Conservation (phyloP, 164 flowering plant genomes). For the Chimonanthus salicifolius region DNA sequence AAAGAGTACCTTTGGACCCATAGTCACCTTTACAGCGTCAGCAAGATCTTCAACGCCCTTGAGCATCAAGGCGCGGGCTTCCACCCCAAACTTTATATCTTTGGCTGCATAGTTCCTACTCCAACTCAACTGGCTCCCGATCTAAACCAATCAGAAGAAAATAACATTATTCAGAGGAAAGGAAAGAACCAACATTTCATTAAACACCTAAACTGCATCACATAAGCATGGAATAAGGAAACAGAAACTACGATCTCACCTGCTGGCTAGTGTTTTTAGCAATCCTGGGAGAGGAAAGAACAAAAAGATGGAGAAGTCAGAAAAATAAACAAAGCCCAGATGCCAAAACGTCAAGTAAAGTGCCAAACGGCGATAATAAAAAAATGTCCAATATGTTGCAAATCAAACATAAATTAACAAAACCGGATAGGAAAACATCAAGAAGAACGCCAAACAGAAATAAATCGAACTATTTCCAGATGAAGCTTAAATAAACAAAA, state of each 20-base stretch:
- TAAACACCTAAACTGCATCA: background rate
- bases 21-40: conserved; percentile 92
- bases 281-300: conserved; percentile 8
- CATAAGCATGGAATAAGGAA: background rate
- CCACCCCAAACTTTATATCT: conserved; percentile 83
- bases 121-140: conserved; percentile 67
- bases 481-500: background rate
- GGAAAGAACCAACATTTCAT: background rate
- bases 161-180: background rate
- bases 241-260: conserved; percentile 2
- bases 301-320: background rate
- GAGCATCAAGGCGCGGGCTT: conserved; percentile 90
- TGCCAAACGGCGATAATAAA: background rate
- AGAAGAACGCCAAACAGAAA: background rate
- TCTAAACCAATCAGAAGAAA: conserved; percentile 25
- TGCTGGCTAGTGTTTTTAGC: conserved; percentile 20
- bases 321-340: background rate
- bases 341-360: background rate
- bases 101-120: conserved; percentile 92
- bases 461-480: background rate
- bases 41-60: conserved; percentile 94
- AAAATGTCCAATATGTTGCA: background rate
- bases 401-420: too few relatives aligned
- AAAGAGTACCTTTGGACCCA: conserved; percentile 85
- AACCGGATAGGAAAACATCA: too few relatives aligned